A percentile compares a stretch with the other conserved stretches of the same genome.
phyloP scores from a whole-genome alignment of 1,284 basidiomycete species.

The Laetiporus sulphureus region DNA sequence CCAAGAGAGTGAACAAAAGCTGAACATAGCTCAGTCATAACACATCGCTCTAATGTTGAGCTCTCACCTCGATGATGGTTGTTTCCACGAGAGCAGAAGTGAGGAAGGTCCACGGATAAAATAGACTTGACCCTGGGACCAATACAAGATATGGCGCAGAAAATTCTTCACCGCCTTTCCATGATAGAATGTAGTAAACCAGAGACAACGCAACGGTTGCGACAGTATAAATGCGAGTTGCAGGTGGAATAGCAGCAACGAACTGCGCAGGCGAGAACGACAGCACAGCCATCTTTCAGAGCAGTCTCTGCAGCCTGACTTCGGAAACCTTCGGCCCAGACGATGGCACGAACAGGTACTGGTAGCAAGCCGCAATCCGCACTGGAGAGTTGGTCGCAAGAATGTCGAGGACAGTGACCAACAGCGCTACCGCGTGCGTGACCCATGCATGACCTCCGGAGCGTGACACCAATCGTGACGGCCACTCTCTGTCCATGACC shows the following conservation, averaged over 20 bases:
- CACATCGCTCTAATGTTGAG: neutral
- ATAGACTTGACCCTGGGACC: conserved; percentile 78
- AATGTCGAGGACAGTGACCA: too few relatives aligned
- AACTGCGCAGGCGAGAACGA: conserved; percentile 58
- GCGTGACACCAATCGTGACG: conserved; percentile 21
- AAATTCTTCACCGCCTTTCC: conserved; percentile 40
- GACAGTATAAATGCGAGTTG: conserved; percentile 73
- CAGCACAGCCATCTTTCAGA: conserved; percentile 57
- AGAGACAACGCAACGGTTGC: conserved; percentile 61
- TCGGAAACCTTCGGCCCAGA: neutral
- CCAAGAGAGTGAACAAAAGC: conserved; percentile 73
- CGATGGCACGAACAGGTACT: neutral
- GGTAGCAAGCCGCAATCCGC: too few relatives aligned
- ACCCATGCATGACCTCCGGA: conserved; percentile 4
- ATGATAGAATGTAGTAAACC: conserved; percentile 58
- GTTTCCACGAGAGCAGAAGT: conserved; percentile 86
- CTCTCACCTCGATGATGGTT: conserved; percentile 73
- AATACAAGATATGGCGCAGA: conserved; percentile 75
- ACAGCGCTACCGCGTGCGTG: conserved; percentile 8
- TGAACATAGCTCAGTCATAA: conserved; percentile 27
- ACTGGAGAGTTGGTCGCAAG: too few relatives aligned
- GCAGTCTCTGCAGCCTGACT: neutral
- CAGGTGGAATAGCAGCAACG: conserved; percentile 66
- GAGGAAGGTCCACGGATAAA: conserved; percentile 91
- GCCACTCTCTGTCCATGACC: conserved; percentile 15